These are phyloP conservation scores for Dictyostelium intermedium DNA, from an alignment of 78 protist species.

Conservation along the genomic window DNA sequence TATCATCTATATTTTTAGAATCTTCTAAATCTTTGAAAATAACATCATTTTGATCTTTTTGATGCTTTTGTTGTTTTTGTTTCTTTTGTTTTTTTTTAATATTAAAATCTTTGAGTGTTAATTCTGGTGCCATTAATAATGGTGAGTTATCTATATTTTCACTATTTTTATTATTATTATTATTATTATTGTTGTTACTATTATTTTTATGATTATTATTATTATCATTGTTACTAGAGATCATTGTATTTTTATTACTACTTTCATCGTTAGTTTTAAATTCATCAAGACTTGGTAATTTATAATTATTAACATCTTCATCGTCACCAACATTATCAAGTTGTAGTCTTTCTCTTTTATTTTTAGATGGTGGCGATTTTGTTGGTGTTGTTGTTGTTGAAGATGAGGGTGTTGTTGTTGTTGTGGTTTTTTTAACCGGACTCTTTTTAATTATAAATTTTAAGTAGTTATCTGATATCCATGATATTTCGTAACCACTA, in stretches of 20 bases:
- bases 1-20: not conserved
- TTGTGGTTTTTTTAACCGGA: not conserved
- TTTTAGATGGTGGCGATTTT: not conserved
- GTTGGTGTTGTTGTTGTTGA: not conserved
- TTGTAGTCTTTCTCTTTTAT: conserved; percentile 15
- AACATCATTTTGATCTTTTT: not conserved
- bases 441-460: conserved; percentile 43
- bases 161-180: not conserved
- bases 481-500: conserved; percentile 24
- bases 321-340: not conserved
- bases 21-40: not conserved
- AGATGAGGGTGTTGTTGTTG: not conserved
- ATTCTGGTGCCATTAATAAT: not conserved
- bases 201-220: too few species aligned
- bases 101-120: not conserved
- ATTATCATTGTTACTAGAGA: not conserved
- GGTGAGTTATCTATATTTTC: not conserved
- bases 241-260: not conserved
- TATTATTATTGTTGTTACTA: not conserved
- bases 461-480: conserved; percentile 52
- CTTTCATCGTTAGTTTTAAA: not conserved
- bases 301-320: not conserved
- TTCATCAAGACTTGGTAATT: not conserved
- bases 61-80: not conserved
- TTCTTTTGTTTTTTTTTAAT: not conserved